A percentile compares a stretch with the other conserved stretches of the same genome.
phyloP scores from a whole-genome alignment of 2,329 filamentous ascomycete species.

The Fusarium anguioides region DNA sequence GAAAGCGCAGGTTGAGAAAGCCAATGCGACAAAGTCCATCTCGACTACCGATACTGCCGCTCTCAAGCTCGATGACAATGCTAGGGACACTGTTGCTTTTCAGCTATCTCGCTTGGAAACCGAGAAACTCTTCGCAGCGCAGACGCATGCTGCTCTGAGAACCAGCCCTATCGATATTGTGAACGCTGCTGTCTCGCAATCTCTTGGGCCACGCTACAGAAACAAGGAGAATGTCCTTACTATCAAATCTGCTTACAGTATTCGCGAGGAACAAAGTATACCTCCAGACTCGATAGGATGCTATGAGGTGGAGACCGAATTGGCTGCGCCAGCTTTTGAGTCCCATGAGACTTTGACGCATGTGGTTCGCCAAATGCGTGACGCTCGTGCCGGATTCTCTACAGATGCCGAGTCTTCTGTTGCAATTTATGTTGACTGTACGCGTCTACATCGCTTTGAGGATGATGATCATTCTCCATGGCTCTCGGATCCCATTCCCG shows the following conservation, averaged over 20 bases:
- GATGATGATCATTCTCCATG: constrained; percentile 2
- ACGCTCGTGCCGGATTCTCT: not conserved
- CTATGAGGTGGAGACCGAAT: constrained; percentile 4
- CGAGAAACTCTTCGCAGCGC: not conserved
- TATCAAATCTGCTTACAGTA: constrained; percentile 1
- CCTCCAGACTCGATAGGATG: not conserved
- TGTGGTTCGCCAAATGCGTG: not conserved
- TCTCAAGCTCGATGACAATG: constrained; percentile 1
- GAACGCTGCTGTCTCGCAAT: constrained; percentile 4
- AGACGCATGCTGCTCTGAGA: not conserved
- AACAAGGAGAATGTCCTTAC: not conserved
- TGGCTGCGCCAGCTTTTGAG: not conserved
- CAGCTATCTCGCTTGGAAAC: not conserved
- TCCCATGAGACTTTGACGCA: not conserved
- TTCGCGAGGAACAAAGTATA: constrained; percentile 2
- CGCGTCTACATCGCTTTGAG: not conserved
- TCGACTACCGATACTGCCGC: not conserved
- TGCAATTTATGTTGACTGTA: constrained; percentile 3
- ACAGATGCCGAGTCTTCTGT: not conserved
- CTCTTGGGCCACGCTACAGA: constrained; percentile 2
- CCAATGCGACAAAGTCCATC: not conserved
- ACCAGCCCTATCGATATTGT: constrained; percentile 2
- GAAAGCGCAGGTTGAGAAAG: constrained; percentile 1
- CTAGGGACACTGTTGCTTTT: not conserved
- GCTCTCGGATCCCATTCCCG: not conserved